Percentiles rank a stretch among this genome's conserved stretches.
Conservation (phyloP, 768 basidiomycete genomes). For the Rhizopogon vesiculosus region DNA sequence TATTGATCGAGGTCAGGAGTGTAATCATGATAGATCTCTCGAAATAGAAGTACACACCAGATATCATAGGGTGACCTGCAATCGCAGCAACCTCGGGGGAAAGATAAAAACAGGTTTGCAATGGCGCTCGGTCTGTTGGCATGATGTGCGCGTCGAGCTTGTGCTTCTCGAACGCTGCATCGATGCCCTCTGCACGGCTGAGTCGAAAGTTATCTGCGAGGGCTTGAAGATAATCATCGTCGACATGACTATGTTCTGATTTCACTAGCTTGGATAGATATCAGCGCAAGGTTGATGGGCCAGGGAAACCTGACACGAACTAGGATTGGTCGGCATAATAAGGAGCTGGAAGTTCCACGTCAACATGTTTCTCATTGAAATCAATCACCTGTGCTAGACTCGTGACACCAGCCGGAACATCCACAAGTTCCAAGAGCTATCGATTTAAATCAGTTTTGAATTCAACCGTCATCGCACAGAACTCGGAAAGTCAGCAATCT, state of each 20-base stretch:
- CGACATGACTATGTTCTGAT: constrained; percentile 22
- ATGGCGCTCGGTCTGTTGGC: constrained; percentile 32
- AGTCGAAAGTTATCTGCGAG: constrained; percentile 43
- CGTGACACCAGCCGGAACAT: constrained; percentile 56
- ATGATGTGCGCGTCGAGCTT: constrained; percentile 49
- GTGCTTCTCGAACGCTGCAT: constrained; percentile 40
- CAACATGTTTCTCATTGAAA: constrained; percentile 50
- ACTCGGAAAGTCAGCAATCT: constrained; percentile 53
- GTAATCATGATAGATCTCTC: neutral
- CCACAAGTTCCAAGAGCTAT: constrained; percentile 41
- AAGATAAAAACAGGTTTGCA: neutral
- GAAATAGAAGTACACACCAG: constrained; percentile 33
- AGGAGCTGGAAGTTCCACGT: constrained; percentile 37
- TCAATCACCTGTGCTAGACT: constrained; percentile 53
- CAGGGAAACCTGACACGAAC: constrained; percentile 14
- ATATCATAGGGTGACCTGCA: constrained; percentile 62
- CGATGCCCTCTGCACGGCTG: constrained; percentile 49
- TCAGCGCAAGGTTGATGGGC: too few relatives aligned
- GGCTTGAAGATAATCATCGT: constrained; percentile 39
- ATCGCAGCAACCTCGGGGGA: constrained; percentile 39
- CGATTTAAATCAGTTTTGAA: constrained; percentile 48
- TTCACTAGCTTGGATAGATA: constrained; percentile 10
- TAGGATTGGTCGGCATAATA: constrained; percentile 32
- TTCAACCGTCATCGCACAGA: constrained; percentile 50
- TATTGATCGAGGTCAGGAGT: constrained; percentile 3